These are phyloP conservation scores for Entelexis paramagnoliae DNA, from an alignment of 1,139 yeast species.

Conservation along the genomic window DNA sequence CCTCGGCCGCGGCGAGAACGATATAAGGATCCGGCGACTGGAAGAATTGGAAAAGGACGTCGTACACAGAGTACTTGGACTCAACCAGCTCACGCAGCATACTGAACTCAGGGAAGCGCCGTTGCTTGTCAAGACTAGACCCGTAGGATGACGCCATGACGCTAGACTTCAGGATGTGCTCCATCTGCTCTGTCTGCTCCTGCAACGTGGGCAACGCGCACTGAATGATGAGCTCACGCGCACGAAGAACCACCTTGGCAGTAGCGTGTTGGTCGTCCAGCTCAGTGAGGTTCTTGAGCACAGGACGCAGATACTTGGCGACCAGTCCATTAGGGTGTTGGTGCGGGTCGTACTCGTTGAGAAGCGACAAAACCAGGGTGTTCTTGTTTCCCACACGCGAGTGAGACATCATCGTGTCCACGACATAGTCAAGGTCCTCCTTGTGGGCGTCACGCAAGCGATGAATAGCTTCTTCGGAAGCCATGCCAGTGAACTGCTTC, in stretches of 20 bases:
- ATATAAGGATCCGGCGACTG: constrained; percentile 77
- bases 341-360: constrained; percentile 60
- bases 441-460: constrained; percentile 79
- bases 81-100: constrained; percentile 85
- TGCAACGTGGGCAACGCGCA: constrained; percentile 92
- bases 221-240: constrained; percentile 90
- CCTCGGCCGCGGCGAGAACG: constrained; percentile 92
- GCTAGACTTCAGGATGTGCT: constrained; percentile 84
- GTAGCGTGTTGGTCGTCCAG: constrained; percentile 71
- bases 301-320: constrained; percentile 58
- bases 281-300: constrained; percentile 70
- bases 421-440: constrained; percentile 63
- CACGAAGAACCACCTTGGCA: constrained; percentile 91
- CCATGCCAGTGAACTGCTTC: constrained; percentile 45
- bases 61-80: constrained; percentile 91
- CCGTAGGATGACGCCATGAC: constrained; percentile 87
- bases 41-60: constrained; percentile 85
- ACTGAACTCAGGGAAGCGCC: constrained; percentile 71
- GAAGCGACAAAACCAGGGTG: constrained; percentile 74
- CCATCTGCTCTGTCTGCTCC: constrained; percentile 94
- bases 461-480: constrained; percentile 72
- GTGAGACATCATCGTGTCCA: constrained; percentile 69
- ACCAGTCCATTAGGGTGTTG: constrained; percentile 42
- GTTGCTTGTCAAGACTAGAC: constrained; percentile 51
- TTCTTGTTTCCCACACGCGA: constrained; percentile 90